phyloP scores from a whole-genome alignment of 805 yeast species.

The Candida anglica region DNA sequence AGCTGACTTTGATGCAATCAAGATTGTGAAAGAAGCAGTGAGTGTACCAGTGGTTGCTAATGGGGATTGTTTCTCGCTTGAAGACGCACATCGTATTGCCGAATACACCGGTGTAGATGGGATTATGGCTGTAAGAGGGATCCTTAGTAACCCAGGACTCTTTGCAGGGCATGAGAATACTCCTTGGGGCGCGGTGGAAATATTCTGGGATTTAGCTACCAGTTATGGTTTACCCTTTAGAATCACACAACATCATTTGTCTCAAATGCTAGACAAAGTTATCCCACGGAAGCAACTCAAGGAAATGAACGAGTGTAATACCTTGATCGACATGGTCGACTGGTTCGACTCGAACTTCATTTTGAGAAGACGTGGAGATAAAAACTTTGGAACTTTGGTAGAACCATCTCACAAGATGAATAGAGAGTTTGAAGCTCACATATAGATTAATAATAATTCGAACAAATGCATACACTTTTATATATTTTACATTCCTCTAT shows the following conservation, averaged over 20 bases:
- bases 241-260: constrained; percentile 80
- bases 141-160: constrained; percentile 80
- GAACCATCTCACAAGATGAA: constrained; percentile 29
- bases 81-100: constrained; percentile 63
- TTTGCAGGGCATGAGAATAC: constrained; percentile 71
- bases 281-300: constrained; percentile 27
- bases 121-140: constrained; percentile 93
- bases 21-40: constrained; percentile 50
- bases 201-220: constrained; percentile 72
- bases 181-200: constrained; percentile 91
- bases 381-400: constrained; percentile 56
- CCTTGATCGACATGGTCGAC: constrained; percentile 64
- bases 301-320: constrained; percentile 59
- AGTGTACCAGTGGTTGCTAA: constrained; percentile 88
- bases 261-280: constrained; percentile 74
- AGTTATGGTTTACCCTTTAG: constrained; percentile 84
- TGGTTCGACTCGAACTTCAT: constrained; percentile 76
- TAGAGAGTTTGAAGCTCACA: constrained; percentile 7
- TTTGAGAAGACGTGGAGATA: constrained; percentile 63
- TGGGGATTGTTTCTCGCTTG: constrained; percentile 81
- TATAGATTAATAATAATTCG: constrained; percentile 4
- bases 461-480: background rate
- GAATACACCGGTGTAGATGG: constrained; percentile 78
- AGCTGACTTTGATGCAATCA: constrained; percentile 79
- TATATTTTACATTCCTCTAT: background rate